Base-by-base conservation (phyloP, 345 rosid genomes). In the Rhizophora apiculata region DNA sequence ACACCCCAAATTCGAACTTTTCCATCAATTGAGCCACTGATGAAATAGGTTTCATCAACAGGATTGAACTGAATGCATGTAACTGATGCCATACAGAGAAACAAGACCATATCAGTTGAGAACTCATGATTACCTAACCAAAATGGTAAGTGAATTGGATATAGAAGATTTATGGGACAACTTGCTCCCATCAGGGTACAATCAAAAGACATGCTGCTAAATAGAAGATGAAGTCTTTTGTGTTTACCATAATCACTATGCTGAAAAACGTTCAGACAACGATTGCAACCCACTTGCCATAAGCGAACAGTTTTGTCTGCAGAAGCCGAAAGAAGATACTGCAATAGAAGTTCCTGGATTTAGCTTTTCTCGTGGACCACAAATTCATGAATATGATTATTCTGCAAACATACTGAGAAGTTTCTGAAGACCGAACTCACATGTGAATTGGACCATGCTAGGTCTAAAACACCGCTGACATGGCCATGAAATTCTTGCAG, bases 1-100 rank as follows among this genome's bases (percentile, higher is more conserved):
- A 87, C 82, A 16, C 96, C 91, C 99, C 99, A 94, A 32, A 94
- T 82, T 69, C 99, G 85, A 65, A 86, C 97, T 82, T 89, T 94
- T 56, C 99, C 99, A 78, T 94, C 99, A 19, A 91, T 86, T 2
- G 92, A 94, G 67, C 99, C 97, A 52, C 92, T 91, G 76, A 88
- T 65, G 82, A 94, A 94, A 81, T 81, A 70, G 71, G 85, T 85
- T 60, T 91, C 84, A 63, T 89, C 75, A 34, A 71, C 61, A 24
- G 99, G 97, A 80, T 87, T 84, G 83, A 94, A 91, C 34, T 94
- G 88, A 73, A 94, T 79, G 62, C 97, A 94, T 30, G 97, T 89
- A 74, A 94, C 99, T 94, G 96, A 72, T 72, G 62, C 64, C 73
- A 78, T 63, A 53, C 31, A 53, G 65, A 67, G 24, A 68, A 21